These are phyloP conservation scores for Anacardium occidentale DNA, from an alignment of 345 rosid species.

Conservation along the genomic window DNA sequence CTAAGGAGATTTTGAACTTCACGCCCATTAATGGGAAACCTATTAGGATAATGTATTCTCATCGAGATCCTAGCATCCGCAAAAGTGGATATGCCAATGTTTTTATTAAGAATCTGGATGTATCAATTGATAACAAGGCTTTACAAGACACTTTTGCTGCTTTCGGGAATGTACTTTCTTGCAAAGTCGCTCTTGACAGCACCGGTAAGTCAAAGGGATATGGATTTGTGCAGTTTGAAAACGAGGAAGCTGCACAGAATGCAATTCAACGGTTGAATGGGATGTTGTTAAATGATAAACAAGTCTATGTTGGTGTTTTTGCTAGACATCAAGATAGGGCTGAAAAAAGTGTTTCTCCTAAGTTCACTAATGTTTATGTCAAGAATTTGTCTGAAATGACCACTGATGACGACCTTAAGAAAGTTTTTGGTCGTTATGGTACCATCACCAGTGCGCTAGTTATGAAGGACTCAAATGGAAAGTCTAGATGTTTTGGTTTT, in stretches of 20 bases:
- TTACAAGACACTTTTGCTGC: slow-evolving; percentile 49
- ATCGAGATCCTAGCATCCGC: slow-evolving; percentile 65
- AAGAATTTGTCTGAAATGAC: slow-evolving; percentile 61
- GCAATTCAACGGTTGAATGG: slow-evolving; percentile 59
- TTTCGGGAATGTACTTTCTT: slow-evolving; percentile 62
- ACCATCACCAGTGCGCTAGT: slow-evolving; percentile 58
- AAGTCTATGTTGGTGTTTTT: slow-evolving; percentile 60
- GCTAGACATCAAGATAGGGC: slow-evolving; percentile 49
- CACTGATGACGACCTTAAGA: slow-evolving; percentile 58
- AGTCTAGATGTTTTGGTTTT: slow-evolving; percentile 68
- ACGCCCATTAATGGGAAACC: slow-evolving; percentile 57
- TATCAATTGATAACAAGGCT: slow-evolving; percentile 53
- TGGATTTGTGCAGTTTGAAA: slow-evolving; percentile 75
- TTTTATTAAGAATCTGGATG: slow-evolving; percentile 73
- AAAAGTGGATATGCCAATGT: slow-evolving; percentile 64
- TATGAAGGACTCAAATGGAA: slow-evolving; percentile 60
- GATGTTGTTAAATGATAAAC: slow-evolving; percentile 63
- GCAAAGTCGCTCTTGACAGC: slow-evolving; percentile 58
- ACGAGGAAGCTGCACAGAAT: slow-evolving; percentile 50
- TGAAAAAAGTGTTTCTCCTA: slow-evolving; percentile 33
- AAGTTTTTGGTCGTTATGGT: slow-evolving; percentile 45
- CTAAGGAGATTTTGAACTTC: slow-evolving; percentile 59
- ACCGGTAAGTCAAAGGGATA: slow-evolving; percentile 43
- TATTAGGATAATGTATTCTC: slow-evolving; percentile 68
- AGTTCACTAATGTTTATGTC: slow-evolving; percentile 60